Conservation (phyloP, 108 stramenopile genomes). For the Pseudonitzschia pungens region DNA sequence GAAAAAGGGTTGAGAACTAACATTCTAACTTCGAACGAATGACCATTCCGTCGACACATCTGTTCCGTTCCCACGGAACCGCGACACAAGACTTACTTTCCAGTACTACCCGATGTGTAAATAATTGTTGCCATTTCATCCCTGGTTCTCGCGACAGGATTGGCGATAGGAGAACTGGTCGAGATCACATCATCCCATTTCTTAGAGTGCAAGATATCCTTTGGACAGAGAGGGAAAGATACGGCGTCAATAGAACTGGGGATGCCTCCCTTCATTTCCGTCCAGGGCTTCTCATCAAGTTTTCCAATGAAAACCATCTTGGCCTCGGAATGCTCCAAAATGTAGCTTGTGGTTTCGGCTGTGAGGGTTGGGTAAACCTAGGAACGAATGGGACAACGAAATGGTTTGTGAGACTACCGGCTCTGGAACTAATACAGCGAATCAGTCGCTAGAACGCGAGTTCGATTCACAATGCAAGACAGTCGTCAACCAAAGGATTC, state of each 20-base stretch:
- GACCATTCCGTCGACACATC: neutral
- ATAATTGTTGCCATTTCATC: constrained; percentile 85
- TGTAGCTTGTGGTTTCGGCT: constrained; percentile 63
- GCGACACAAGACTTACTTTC: constrained; percentile 43
- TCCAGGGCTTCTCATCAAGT: constrained; percentile 70
- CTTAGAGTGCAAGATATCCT: constrained; percentile 33
- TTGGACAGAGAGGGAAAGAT: constrained; percentile 67
- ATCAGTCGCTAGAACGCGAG: neutral
- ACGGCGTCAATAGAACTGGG: constrained; percentile 53
- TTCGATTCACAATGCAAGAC: neutral
- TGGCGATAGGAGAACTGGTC: constrained; percentile 32
- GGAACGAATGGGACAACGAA: neutral
- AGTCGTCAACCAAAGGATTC: neutral
- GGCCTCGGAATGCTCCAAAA: constrained; percentile 74
- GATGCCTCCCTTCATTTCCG: constrained; percentile 73
- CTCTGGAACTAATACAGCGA: neutral
- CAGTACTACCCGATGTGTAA: constrained; percentile 79
- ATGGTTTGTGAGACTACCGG: neutral
- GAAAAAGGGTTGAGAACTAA: neutral
- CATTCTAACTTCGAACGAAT: too few species aligned
- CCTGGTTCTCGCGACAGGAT: constrained; percentile 45
- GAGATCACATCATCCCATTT: constrained; percentile 63
- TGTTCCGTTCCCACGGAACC: neutral
- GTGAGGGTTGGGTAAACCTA: constrained; percentile 71
- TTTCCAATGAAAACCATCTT: constrained; percentile 81